phyloP scores from a whole-genome alignment of 1,284 basidiomycete species.

The Cryptococcus sp. region DNA sequence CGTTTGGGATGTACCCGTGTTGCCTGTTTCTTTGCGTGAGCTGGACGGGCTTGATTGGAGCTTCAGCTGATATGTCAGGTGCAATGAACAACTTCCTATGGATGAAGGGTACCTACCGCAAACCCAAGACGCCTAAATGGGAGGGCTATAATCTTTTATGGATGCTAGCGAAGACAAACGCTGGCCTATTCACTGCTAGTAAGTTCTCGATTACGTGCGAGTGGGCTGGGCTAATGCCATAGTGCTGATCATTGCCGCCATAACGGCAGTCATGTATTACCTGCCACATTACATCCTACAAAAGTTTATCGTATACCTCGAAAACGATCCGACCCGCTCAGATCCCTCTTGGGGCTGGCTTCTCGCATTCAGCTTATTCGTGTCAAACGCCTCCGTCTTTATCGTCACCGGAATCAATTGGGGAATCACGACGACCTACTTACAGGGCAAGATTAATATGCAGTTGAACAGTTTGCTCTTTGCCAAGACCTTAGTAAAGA shows the following conservation, averaged over 20 bases:
- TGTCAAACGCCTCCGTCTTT: constrained; percentile 59
- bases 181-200: constrained; percentile 36
- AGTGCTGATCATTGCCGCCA: constrained; percentile 54
- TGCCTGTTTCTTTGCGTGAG: constrained; percentile 67
- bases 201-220: constrained; percentile 8
- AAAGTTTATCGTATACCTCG: constrained; percentile 67
- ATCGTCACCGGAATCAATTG: constrained; percentile 44
- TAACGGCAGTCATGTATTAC: constrained; percentile 69
- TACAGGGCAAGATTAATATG: constrained; percentile 58
- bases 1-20: constrained; percentile 76
- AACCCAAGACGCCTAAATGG: constrained; percentile 22
- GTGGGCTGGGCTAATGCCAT: neutral
- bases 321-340: constrained; percentile 55
- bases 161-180: constrained; percentile 45
- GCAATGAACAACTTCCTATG: constrained; percentile 34
- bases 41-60: neutral
- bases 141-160: constrained; percentile 45
- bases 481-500: constrained; percentile 81
- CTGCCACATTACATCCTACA: constrained; percentile 70
- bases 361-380: constrained; percentile 58
- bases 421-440: constrained; percentile 41
- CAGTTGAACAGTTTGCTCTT: constrained; percentile 84
- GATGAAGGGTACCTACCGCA: constrained; percentile 38
- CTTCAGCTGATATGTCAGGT: constrained; percentile 15
- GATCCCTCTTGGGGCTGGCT: constrained; percentile 50